Conservation (phyloP, 179 eudicot species). For the Spinacia oleracea region DNA sequence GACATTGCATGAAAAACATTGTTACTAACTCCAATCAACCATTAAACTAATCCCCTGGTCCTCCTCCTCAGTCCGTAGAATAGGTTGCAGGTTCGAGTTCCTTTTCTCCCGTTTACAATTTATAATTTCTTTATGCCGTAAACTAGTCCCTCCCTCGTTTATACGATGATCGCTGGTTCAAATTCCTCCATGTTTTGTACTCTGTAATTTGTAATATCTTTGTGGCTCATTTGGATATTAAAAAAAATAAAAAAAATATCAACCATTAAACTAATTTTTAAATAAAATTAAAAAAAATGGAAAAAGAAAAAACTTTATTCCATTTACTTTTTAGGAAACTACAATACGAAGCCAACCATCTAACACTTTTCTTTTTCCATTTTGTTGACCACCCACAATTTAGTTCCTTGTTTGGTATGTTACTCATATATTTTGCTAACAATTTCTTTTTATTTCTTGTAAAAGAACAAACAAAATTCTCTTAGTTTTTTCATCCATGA, state of each 20-base stretch:
- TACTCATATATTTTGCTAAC: constrained; percentile 2
- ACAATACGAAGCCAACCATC: constrained; percentile 29
- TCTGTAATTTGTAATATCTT: no score
- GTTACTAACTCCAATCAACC: constrained; percentile 1
- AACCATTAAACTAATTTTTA: neutral
- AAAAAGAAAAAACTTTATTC: constrained; percentile 22
- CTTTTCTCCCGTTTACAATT: no score
- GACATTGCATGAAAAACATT: constrained; percentile 17
- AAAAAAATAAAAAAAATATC: neutral
- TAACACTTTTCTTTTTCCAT: constrained; percentile 16
- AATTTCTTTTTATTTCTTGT: neutral
- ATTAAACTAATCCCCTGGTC: neutral
- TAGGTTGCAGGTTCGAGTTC: no score
- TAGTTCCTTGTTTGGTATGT: constrained; percentile 31
- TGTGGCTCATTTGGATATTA: no score
- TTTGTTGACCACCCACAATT: constrained; percentile 25
- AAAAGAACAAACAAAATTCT: no score
- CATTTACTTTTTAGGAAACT: constrained; percentile 26
- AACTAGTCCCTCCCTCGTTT: no score
- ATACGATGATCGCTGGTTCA: no score
- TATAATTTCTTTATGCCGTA: no score
- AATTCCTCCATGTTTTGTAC: no score
- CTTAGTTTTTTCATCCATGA: constrained; percentile 16
- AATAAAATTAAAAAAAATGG: neutral
- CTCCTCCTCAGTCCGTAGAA: no score